Evolutionary conservation across 2,329 filamentous ascomycete species (phyloP).

Genomic region (Penicillium psychrosexuale): DNA sequence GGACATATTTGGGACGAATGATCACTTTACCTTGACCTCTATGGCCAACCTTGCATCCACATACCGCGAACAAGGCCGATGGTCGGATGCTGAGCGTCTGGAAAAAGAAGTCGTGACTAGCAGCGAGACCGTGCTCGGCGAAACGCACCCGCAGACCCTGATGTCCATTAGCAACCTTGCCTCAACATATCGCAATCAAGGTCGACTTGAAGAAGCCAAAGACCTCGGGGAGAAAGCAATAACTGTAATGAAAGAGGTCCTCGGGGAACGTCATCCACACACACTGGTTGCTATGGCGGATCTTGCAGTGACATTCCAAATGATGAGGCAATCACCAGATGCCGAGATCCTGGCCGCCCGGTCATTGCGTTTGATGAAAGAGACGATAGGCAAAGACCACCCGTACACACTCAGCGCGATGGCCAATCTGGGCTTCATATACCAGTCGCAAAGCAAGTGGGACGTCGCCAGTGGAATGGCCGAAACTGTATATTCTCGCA

Average conservation of each 20-base stretch:
- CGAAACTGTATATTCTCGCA: conserved; percentile 5
- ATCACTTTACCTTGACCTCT: conserved; percentile 10
- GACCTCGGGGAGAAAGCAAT: conserved; percentile 10
- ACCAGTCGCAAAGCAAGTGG: conserved; percentile 15
- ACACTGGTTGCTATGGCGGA: conserved; percentile 10
- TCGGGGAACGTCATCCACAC: conserved; percentile 11
- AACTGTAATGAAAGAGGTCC: conserved; percentile 2
- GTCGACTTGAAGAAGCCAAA: conserved; percentile 12
- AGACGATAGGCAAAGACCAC: conserved; percentile 9
- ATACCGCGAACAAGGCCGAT: conserved; percentile 11
- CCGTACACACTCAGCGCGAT: conserved; percentile 10
- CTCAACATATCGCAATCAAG: conserved; percentile 11
- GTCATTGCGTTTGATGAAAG: conserved; percentile 8
- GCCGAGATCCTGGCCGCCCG: neutral
- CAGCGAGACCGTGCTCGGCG: conserved; percentile 7
- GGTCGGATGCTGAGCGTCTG: conserved; percentile 13
- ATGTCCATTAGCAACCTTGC: conserved; percentile 18
- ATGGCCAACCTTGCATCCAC: conserved; percentile 18
- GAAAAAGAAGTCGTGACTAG: conserved; percentile 11
- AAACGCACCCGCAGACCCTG: conserved; percentile 15
- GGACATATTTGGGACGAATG: conserved; percentile 1
- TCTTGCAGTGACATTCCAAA: conserved; percentile 11
- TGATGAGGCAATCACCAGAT: neutral
- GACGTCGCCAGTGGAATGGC: conserved; percentile 4
- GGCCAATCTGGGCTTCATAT: conserved; percentile 12